Base-by-base conservation (phyloP, 345 rosid genomes). In the Salix caprea region DNA sequence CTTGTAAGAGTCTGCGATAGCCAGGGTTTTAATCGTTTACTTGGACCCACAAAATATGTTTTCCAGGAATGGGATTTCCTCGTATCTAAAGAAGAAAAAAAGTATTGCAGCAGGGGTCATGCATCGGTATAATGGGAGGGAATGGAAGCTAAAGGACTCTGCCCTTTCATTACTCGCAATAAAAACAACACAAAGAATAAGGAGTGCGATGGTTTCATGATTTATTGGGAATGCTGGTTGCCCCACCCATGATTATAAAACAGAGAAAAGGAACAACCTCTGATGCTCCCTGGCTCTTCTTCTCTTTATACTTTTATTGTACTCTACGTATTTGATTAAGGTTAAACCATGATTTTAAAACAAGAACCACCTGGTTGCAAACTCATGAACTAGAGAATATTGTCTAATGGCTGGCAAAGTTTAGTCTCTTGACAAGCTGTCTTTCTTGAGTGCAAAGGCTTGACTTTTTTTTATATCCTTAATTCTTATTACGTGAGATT, bases 131-230 rank as follows among this genome's bases (percentile, higher is more conserved):
- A 48, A 75, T 68, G 66, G 78, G 52, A 58, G 62, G 77, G 73
- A 28, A 79, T 69, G 79, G 76, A 30, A 42, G 74, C 44, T 73
- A 68, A 77, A 75, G 71, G 69, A 60, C 77, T 34, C 36, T 40
- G 5, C 71, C 70, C 77, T 50, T 78, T 73, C 78, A 77, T 34
- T 54, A 68, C 48, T 76, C 83, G 46, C 46, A 42, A 42, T 56
- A 19, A 58, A 58, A 8, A 58, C 10, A 82, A 42, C 75, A 79
- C 77, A 66, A 34, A 76, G 58, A 34, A 1, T 4, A 40, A 70
- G 11, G 84, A 83, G 84, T 79, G 88, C 82, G 40, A 65, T 58
- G 71, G 74, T 78, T 79, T 80, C 87, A 85, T 80, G 73, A 86
- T 82, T 66, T 46, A 65, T 77, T 75, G 60, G 65, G 78, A 77